Conservation (phyloP, 306 rosid genomes). For the Gastrolobium villosum region DNA sequence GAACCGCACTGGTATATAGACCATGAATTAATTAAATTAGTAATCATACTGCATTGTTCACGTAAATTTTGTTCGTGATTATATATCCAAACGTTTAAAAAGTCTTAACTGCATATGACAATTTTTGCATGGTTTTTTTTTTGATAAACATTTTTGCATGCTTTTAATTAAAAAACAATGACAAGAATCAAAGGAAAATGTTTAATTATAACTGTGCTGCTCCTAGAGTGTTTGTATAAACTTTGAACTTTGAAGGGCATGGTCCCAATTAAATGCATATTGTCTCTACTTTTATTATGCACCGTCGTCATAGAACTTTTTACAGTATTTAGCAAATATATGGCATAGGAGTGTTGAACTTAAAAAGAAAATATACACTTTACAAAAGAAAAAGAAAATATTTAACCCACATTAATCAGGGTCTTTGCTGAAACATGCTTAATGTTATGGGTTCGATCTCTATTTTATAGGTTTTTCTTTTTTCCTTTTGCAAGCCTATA, state of each 20-base stretch:
- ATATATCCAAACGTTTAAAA: background rate
- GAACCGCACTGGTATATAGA: background rate
- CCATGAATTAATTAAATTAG: conserved; percentile 14
- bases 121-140: background rate
- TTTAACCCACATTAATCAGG: too few relatives aligned
- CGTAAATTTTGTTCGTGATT: background rate
- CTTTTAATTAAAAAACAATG: too few relatives aligned
- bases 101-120: background rate
- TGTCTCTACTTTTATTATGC: background rate
- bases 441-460: too few relatives aligned
- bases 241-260: background rate
- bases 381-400: too few relatives aligned
- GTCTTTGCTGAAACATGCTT: too few relatives aligned
- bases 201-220: background rate
- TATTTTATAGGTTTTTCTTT: too few relatives aligned
- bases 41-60: conserved; percentile 16
- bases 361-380: too few relatives aligned
- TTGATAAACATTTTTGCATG: background rate
- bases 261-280: background rate
- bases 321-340: background rate
- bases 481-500: too few relatives aligned
- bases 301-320: background rate
- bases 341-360: background rate
- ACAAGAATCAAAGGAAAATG: background rate
- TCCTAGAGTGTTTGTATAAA: background rate